Conservation (phyloP, 2,329 filamentous ascomycete genomes). For the Penicillium sp. region DNA sequence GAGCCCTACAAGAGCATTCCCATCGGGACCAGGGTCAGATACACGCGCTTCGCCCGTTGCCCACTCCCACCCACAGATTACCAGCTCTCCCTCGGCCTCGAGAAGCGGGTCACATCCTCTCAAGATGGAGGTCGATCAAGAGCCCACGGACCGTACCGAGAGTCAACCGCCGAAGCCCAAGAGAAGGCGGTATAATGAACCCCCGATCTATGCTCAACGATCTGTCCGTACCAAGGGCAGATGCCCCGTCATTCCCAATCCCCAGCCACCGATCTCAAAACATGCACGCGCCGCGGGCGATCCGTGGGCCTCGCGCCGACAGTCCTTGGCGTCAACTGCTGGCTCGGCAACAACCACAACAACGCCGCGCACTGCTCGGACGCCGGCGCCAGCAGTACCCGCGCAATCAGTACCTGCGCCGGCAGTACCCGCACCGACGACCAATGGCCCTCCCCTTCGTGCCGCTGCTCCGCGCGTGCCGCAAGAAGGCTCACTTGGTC, state of each 20-base stretch:
- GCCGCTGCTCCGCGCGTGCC: constrained; percentile 2
- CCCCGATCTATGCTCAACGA: constrained; percentile 55
- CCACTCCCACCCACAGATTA: constrained; percentile 23
- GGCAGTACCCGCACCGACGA: constrained; percentile 20
- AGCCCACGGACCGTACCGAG: constrained; percentile 21
- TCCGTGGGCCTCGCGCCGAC: constrained; percentile 27
- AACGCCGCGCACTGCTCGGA: constrained; percentile 14
- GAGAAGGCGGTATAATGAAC: constrained; percentile 54
- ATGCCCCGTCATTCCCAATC: constrained; percentile 45
- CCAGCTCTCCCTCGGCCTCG: constrained; percentile 33
- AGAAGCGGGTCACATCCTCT: constrained; percentile 21
- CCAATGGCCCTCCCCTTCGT: constrained; percentile 32
- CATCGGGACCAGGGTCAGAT: constrained; percentile 19
- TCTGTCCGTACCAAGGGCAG: constrained; percentile 45
- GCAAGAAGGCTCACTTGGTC: constrained; percentile 36
- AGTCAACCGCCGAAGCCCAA: constrained; percentile 51
- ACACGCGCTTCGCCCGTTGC: constrained; percentile 17
- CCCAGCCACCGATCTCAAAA: constrained; percentile 37
- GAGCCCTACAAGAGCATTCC: constrained; percentile 25
- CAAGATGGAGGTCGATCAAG: constrained; percentile 30
- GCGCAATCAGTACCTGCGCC: constrained; percentile 17
- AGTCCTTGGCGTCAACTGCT: constrained; percentile 18
- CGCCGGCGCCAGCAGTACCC: constrained; percentile 18
- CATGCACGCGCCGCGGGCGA: constrained; percentile 30
- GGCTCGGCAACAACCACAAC: constrained; percentile 16